Evolutionary conservation across 768 basidiomycete species (phyloP).

Genomic region (Termitomyces titanicus): DNA sequence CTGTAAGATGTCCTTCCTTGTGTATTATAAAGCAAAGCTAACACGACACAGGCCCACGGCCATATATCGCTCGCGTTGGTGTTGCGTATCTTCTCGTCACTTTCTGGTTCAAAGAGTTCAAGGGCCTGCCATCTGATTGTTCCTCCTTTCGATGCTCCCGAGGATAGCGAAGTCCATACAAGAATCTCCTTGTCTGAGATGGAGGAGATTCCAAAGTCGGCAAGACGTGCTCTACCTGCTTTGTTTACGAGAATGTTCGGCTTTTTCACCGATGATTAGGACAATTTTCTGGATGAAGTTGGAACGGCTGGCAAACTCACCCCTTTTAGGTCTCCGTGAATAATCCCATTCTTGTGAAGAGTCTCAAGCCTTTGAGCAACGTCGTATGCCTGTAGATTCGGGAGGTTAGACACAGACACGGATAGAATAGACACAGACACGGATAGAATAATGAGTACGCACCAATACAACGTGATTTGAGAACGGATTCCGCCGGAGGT

Average conservation of each 20-base stretch:
- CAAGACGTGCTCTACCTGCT: background rate
- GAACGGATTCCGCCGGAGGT: background rate
- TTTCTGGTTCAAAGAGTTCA: background rate
- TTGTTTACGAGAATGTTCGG: background rate
- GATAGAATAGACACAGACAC: too few species aligned
- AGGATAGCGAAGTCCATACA: constrained; percentile 3
- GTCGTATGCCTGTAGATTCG: background rate
- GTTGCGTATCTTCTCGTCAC: background rate
- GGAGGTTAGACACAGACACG: background rate
- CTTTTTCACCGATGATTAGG: background rate
- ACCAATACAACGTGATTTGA: background rate
- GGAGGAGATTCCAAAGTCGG: constrained; percentile 3
- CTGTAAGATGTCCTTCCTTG: background rate
- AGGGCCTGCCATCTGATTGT: constrained; percentile 5
- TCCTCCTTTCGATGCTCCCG: background rate
- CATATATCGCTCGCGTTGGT: background rate
- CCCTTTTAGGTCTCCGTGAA: constrained; percentile 3
- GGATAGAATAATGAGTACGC: background rate
- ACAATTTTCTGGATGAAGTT: background rate
- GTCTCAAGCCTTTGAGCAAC: background rate
- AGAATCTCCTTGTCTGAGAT: constrained; percentile 1
- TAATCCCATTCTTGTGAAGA: background rate
- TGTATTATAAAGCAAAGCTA: too few species aligned
- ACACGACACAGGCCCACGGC: background rate
- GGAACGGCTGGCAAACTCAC: background rate